Evolutionary conservation across 768 basidiomycete genomes (phyloP), one percentile per base, ranked within the genome.

Genomic region (Boletus pseudo-olivaceus): DNA sequence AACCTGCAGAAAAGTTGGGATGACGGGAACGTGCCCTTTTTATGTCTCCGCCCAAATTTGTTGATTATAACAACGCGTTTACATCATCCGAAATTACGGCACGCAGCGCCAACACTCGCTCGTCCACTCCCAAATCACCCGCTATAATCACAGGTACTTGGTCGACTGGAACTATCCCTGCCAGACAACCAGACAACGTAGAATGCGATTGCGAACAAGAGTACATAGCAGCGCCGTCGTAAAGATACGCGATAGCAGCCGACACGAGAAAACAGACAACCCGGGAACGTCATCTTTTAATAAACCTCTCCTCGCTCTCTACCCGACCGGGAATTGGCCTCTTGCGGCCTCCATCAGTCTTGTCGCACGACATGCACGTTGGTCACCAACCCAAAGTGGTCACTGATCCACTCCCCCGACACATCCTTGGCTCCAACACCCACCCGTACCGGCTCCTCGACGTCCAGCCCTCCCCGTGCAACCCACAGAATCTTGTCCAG

Each of bases 401-500:
- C 88, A 60, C 84, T 88, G 19, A 78, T 75, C 78, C 80, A 89
- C 4, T 69, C 69, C 4, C 73, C 76, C 5, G 71, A 29, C 38
- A 53, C 53, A 17, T 76, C 76, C 64, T 73, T 78, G 38, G 82
- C 60, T 1, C 78, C 84, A 32, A 83, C 68, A 3, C 87, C 89
- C 33, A 90, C 76, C 40, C 74, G 73, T 60, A 72, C 63, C 0
- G 85, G 82, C 39, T 78, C 74, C 7, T 80, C 79, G 34, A 89
- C 74, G 47, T 73, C 74, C 51, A 83, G 74, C 7, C 76, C 77
- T 45, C 74, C 72, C 14, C 76, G 72, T 8, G 78, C 67, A 32
- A 81, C 69, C 61, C 82, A 88, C 43, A 88, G 67, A 12, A 90
- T 70, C 64, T 83, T 88, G 72, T 90, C 88, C 59, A 90, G 64